Evolutionary conservation across 2,329 filamentous ascomycete genomes (phyloP).

Genomic region (Alternaria longipes): DNA sequence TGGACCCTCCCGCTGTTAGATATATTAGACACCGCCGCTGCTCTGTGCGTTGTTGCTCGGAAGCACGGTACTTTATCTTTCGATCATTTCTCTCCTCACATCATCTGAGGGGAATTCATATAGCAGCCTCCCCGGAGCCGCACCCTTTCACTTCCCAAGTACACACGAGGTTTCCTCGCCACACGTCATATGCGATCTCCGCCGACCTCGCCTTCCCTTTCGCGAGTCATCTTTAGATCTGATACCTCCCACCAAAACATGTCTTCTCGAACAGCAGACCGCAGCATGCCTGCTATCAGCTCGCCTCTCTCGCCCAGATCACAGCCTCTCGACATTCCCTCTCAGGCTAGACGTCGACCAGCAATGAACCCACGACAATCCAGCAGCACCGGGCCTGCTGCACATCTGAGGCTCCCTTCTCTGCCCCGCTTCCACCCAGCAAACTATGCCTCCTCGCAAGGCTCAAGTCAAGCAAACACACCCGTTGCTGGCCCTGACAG

Average conservation of each 20-base stretch:
- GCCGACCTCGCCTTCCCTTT: constrained; percentile 33
- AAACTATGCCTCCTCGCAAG: constrained; percentile 57
- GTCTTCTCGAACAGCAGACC: constrained; percentile 38
- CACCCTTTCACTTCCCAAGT: constrained; percentile 7
- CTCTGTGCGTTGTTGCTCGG: constrained; percentile 29
- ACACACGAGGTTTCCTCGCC: constrained; percentile 30
- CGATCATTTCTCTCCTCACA: constrained; percentile 15
- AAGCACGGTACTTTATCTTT: constrained; percentile 19
- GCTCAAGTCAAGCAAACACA: constrained; percentile 49
- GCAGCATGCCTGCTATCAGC: constrained; percentile 44
- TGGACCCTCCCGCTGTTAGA: constrained; percentile 42
- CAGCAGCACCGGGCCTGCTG: constrained; percentile 45
- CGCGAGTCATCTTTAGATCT: constrained; percentile 31
- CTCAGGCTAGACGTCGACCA: constrained; percentile 45
- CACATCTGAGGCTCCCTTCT: constrained; percentile 57
- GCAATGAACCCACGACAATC: constrained; percentile 46
- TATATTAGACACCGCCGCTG: constrained; percentile 43
- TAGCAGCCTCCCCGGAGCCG: constrained; percentile 13
- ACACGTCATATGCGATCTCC: constrained; percentile 41
- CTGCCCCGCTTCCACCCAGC: constrained; percentile 63
- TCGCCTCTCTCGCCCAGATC: constrained; percentile 48
- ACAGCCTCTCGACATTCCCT: constrained; percentile 49
- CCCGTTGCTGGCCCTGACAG: constrained; percentile 51
- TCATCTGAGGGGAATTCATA: constrained; percentile 12
- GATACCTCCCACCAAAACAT: constrained; percentile 34